Evolutionary conservation across 495 filamentous ascomycete species (phyloP).

Genomic region (Talaromyces trachyspermus): DNA sequence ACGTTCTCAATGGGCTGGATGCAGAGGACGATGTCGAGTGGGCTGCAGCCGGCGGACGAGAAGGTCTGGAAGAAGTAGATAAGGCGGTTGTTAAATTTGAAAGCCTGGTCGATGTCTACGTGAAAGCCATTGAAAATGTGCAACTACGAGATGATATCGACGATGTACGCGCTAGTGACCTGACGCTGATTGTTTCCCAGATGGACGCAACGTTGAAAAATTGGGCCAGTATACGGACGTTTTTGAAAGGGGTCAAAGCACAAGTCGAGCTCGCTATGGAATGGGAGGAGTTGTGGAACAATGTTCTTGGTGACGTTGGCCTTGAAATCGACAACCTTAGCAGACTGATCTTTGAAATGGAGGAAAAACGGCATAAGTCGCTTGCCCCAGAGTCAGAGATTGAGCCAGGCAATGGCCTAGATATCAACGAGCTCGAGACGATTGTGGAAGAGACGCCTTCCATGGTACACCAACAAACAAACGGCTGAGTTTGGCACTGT

Average conservation of each 20-base stretch:
- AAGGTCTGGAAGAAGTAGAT: constrained; percentile 84
- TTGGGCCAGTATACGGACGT: constrained; percentile 72
- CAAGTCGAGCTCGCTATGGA: constrained; percentile 97
- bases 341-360: constrained; percentile 89
- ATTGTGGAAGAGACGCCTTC: constrained; percentile 83
- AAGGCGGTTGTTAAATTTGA: constrained; percentile 80
- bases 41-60: constrained; percentile 86
- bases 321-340: constrained; percentile 79
- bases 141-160: constrained; percentile 73
- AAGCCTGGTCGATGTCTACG: constrained; percentile 79
- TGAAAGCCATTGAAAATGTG: constrained; percentile 81
- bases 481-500: constrained; percentile 56
- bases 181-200: constrained; percentile 66
- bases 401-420: constrained; percentile 55
- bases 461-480: constrained; percentile 45
- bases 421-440: constrained; percentile 85
- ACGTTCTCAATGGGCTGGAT: constrained; percentile 77
- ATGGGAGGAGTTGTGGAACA: constrained; percentile 96
- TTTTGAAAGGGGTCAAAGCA: constrained; percentile 68
- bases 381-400: constrained; percentile 43
- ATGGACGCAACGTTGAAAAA: constrained; percentile 81
- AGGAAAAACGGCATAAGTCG: constrained; percentile 77
- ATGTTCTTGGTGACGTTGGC: constrained; percentile 86
- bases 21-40: constrained; percentile 96
- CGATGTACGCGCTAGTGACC: constrained; percentile 56